Base-by-base conservation (phyloP, 108 stramenopile species). In the Tribonema minus region DNA sequence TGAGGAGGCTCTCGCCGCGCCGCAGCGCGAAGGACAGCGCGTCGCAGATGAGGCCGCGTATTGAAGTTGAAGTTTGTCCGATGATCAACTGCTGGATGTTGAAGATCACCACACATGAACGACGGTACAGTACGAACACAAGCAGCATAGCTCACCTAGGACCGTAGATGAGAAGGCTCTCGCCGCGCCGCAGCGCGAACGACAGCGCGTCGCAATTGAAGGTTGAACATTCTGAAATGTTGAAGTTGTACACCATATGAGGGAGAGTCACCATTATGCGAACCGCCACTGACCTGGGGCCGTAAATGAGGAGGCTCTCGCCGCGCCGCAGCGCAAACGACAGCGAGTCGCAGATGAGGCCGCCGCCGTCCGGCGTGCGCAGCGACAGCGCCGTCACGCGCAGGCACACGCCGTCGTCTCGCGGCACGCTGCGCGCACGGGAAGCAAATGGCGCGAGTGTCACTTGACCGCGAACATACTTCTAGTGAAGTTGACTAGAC, bases 321-420 rank as follows among this genome's bases (percentile, higher is more conserved):
- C 65, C 65, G 46, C 35, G 31, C 35, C 15, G 23, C 37, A 75
- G 33, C 35, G 61, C n/a, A 40, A 75, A 75, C 46, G 74, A 66
- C 6, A 75, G 62, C 40, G 33, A 32, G 3, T 36, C 64, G 54
- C 74, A 75, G 3, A 75, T 75, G n/a, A 61, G 29, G 38, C 66
- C 36, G 39, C 58, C 66, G n/a, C 64, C 36, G 35, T 64, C 74
- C 28, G 74, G 74, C 23, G 74, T 75, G 46, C 35, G 37, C 3
- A 75, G 34, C 28, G 74, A 66, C 74, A 75, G 3, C 39, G 12
- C 74, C 54, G n/a, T n/a, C n/a, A n/a, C n/a, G n/a, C n/a, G n/a
- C n/a, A n/a, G n/a, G n/a, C n/a, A n/a, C n/a, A n/a, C n/a, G n/a
- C n/a, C n/a, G n/a, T n/a, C n/a, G n/a, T n/a, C n/a, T n/a, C n/a